Evolutionary conservation across 192 early-diverging fungal genomes (phyloP), one percentile per base, ranked within the genome.

Genomic region (Coemansia sp.): DNA sequence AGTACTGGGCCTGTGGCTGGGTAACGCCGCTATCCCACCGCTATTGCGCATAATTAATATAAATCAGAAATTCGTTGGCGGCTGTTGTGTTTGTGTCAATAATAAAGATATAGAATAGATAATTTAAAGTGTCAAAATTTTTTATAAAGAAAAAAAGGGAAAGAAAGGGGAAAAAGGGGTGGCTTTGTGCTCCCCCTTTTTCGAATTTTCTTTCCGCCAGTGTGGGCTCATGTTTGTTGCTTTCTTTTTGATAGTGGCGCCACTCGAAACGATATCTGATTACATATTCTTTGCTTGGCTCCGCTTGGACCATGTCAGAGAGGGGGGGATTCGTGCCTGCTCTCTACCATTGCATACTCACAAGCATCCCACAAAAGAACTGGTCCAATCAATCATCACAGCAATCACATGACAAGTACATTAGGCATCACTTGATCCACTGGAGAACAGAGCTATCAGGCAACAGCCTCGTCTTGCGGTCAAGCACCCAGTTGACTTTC

Each of bases 401-500:
- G 0, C n/a, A 19, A 50, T 50, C 46, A 50, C 46, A 50, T 50
- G 46, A 21, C 19, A 45, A n/a, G 4, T 50, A 50, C 46, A 21
- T 23, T 50, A 21, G 19, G 21, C 27, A 27, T 32, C 64, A 71
- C 46, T 64, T 63, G 58, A 77, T 29, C 70, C 70, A 73, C 37
- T 66, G 51, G 1, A 77, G 63, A 23, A 68, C 66, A 38, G 36
- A 55, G 67, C 59, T 62, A 34, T 69, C 59, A 5, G 37, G 29
- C 67, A 25, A 3, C 69, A n/a, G 5, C 37, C 69, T 44, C 0
- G 58, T 73, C 34, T 63, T 67, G 32, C 55, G 27, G 38, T 58
- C 66, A 14, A 67, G 59, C 19, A 61, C 84, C 65, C 87, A 89
- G 36, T 65, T 23, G 32, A 92, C 88, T 70, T 92, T 92, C 73